A percentile compares a stretch with the other conserved stretches of the same genome.
These are phyloP conservation scores for Neurospora africana DNA, from an alignment of 495 filamentous ascomycete species.

Conservation along the genomic window DNA sequence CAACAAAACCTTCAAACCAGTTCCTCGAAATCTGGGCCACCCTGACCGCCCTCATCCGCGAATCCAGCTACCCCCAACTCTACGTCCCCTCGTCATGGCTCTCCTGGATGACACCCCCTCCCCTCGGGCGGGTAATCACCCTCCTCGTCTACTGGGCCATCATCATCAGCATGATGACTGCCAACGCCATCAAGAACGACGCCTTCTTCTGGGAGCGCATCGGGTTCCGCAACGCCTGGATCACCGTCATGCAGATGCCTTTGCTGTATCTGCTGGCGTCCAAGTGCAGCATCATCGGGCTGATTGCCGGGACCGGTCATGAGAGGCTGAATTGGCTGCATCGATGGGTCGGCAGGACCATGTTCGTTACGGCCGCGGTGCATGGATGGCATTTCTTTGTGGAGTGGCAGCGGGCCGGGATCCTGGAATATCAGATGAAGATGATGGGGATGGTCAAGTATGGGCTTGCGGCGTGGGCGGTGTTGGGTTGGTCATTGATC, in stretches of 20 bases:
- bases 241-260: constrained; percentile 73
- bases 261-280: constrained; percentile 68
- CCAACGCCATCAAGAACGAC: constrained; percentile 32
- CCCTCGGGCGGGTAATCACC: constrained; percentile 44
- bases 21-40: constrained; percentile 53
- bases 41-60: constrained; percentile 54
- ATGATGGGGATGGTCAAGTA: constrained; percentile 55
- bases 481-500: constrained; percentile 62
- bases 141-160: constrained; percentile 46
- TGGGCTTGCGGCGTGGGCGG: constrained; percentile 63
- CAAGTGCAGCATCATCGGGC: constrained; percentile 66
- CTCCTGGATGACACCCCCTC: constrained; percentile 42
- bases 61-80: constrained; percentile 54
- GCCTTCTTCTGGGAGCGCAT: constrained; percentile 54
- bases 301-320: constrained; percentile 56
- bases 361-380: constrained; percentile 64
- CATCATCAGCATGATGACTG: constrained; percentile 47
- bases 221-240: constrained; percentile 65
- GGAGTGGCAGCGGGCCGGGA: constrained; percentile 56
- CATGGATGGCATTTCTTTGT: constrained; percentile 65
- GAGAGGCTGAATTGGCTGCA: constrained; percentile 79
- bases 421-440: constrained; percentile 48
- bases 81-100: constrained; percentile 40
- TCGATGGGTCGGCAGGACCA: constrained; percentile 64
- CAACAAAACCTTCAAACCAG: constrained; percentile 53